A percentile compares a stretch with the other conserved stretches of the same genome.
phyloP scores from a whole-genome alignment of 495 filamentous ascomycete genomes.

The Tuber umbilicatum region DNA sequence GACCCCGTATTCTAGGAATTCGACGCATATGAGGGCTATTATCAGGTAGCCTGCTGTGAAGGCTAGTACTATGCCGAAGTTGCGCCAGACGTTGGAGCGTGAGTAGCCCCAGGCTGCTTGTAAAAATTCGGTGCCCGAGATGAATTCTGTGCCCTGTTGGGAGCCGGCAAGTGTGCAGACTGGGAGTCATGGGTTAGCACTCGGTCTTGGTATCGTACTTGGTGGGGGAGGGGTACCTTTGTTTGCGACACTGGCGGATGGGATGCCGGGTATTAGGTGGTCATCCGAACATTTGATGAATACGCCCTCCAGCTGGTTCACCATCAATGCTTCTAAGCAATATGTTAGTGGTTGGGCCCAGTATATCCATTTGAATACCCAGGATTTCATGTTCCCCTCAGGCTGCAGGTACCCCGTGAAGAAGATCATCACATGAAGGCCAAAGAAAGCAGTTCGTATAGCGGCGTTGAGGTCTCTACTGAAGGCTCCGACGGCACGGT shows the following conservation, averaged over 20 bases:
- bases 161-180: constrained; percentile 57
- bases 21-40: constrained; percentile 61
- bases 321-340: constrained; percentile 45
- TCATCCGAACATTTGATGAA: constrained; percentile 34
- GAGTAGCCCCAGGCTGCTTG: constrained; percentile 53
- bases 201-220: background rate
- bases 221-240: constrained; percentile 29
- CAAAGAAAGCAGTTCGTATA: constrained; percentile 52
- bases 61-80: constrained; percentile 68
- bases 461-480: constrained; percentile 51
- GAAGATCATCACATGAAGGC: constrained; percentile 43
- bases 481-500: constrained; percentile 49
- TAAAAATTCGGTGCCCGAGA: constrained; percentile 59
- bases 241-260: constrained; percentile 34
- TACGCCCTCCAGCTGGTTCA: constrained; percentile 46
- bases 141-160: constrained; percentile 43
- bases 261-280: constrained; percentile 35
- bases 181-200: constrained; percentile 8
- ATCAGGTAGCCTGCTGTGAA: constrained; percentile 63
- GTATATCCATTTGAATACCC: constrained; percentile 44
- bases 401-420: constrained; percentile 46
- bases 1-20: constrained; percentile 62
- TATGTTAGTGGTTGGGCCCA: constrained; percentile 46
- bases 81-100: constrained; percentile 66
- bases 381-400: constrained; percentile 44